phyloP scores from a whole-genome alignment of 2,329 filamentous ascomycete genomes.

The Neospermospora avenae region DNA sequence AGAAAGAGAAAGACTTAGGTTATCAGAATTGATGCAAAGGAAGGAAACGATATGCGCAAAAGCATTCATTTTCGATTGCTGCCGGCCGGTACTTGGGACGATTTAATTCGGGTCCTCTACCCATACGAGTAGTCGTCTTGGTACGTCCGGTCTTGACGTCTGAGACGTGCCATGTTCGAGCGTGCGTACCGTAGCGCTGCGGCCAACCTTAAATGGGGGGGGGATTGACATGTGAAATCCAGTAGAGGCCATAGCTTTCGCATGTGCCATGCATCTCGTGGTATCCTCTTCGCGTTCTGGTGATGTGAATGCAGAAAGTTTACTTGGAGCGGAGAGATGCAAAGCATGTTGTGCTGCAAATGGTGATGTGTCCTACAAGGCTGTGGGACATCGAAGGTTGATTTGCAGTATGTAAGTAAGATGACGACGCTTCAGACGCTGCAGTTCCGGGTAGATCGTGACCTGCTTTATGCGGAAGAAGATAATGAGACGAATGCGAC shows the following conservation, averaged over 20 bases:
- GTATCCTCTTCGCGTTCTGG: background rate
- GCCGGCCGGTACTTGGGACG: background rate
- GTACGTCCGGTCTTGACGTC: slow-evolving; percentile 6
- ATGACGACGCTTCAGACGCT: background rate
- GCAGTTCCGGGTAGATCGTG: background rate
- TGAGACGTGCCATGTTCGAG: slow-evolving; percentile 6
- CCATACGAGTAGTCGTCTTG: background rate
- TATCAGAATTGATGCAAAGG: background rate
- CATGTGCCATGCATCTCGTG: background rate
- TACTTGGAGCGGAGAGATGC: background rate
- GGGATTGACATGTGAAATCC: slow-evolving; percentile 8
- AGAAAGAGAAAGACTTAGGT: background rate
- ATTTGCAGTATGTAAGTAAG: background rate
- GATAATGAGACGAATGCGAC: background rate
- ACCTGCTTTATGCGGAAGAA: background rate
- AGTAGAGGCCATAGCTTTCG: background rate
- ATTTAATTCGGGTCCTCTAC: background rate
- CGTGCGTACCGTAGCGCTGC: slow-evolving; percentile 7
- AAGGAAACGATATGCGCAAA: background rate
- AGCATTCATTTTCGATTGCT: background rate
- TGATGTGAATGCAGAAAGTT: background rate
- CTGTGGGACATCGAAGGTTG: background rate
- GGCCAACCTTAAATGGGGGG: background rate
- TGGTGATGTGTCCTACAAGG: background rate
- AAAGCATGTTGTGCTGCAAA: background rate